Evolutionary conservation across 2,329 filamentous ascomycete species (phyloP), one percentile per base, ranked within the genome.

Genomic region (Phyllosticta paracitricarpa): DNA sequence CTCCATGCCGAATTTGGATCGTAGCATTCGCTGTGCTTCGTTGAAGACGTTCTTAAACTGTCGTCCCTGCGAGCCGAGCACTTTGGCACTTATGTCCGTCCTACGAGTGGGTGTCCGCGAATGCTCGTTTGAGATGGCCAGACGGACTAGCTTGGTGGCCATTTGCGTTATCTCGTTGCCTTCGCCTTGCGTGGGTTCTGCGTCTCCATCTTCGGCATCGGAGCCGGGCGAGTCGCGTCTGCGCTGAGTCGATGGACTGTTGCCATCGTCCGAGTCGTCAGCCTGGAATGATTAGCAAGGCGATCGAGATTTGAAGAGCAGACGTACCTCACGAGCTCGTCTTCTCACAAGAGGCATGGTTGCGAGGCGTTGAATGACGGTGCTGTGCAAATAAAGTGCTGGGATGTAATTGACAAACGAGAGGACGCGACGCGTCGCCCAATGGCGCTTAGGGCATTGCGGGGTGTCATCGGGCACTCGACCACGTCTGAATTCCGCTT

Each of bases 1-100:
- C 72, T 92, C 83, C 91, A 97, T 96, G n/a, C 94, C 94, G 75
- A 96, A 97, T 1, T 86, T 81, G 1, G 77, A 76, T 56, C 81
- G 79, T 48, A 99, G 77, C 66, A 89, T 83, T 35, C 78, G 75
- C 72, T 99, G 93, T 52, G 93, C 90, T 51, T 82, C 78, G 0
- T 83, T 82, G 69, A 96, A 97, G 3, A 97, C 84, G 12, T 76
- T 73, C 70, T 85, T 91, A 72, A 97, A 97, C 40, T 85, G 78
- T 33, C 87, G 81, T 6, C 84, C 82, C 54, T 85, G 81, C 19
- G 82, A 77, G 0, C 88, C 89, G 9, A 96, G 83, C 0, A 96
- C 89, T 68, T 85, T 86, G 57, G 79, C 73, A 59, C 75, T 79
- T 63, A 87, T 81, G 57, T 87, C 84, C 35, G 74, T 74, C 33